Evolutionary conservation across 2,329 filamentous ascomycete species (phyloP), one percentile per base, ranked within the genome.

Genomic region (Pseudocercospora pini-densiflorae): DNA sequence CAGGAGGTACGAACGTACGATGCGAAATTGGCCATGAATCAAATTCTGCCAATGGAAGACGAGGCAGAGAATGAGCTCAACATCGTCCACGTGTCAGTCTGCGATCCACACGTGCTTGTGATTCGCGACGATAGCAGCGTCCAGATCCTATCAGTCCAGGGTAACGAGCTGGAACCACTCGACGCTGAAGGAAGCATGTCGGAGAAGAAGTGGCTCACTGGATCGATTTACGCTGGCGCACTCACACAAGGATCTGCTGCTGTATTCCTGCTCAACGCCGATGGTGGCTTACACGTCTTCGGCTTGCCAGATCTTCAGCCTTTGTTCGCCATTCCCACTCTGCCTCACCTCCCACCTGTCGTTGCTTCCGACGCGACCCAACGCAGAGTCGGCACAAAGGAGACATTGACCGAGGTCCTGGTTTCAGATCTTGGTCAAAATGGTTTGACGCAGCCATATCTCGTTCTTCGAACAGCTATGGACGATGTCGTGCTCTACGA

Each of bases 1-100:
- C 92, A 89, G 1, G 94, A 98, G 75, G 88, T 98, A 24, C 87
- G 94, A 66, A 94, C 91, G 68, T 99, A 97, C 73, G 94, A 98
- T 77, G 90, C 90, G 93, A 92, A 97, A 78, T 87, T 99, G 66
- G 92, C 91, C 10, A 85, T 99, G 61, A 90, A 90, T 54, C 94
- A 98, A 75, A 98, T 99, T 62, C 86, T 97, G 59, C 93, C 94
- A 0, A 93, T 98, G 86, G 87, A 92, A 68, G 95, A 98, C 73
- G 92, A 95, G 70, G 94, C 90, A 0, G 93, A 91, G 12, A 89
- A 87, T 21, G 92, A 97, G 73, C 90, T 92, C 4, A 86, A 90
- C 61, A 90, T 95, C 49, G 82, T 93, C 54, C 91, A 89, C 74
- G 91, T 92, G 43, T 96, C 92, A 76, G 94, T 98, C 73, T 88